These are phyloP conservation scores for Ophiognomonia clavigignenti-juglandacearum DNA, from an alignment of 2,329 filamentous ascomycete species.

Conservation along the genomic window DNA sequence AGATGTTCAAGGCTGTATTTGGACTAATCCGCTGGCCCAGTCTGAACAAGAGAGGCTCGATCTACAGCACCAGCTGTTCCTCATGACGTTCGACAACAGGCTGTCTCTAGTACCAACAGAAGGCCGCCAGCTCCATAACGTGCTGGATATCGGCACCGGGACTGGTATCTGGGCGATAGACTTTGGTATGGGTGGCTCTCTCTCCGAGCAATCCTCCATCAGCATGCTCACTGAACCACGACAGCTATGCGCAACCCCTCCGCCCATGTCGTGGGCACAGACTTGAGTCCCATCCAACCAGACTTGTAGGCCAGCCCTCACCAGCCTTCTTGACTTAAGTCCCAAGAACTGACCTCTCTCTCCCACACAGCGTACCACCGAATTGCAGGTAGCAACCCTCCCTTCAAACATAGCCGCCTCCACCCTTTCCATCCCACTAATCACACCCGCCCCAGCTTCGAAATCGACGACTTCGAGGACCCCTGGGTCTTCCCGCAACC, in stretches of 20 bases:
- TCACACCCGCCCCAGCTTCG: too few species aligned
- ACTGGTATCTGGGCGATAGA: conserved; percentile 48
- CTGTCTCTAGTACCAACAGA: conserved; percentile 41
- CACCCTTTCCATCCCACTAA: too few species aligned
- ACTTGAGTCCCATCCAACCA: conserved; percentile 39
- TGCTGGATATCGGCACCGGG: conserved; percentile 41
- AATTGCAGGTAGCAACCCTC: too few species aligned
- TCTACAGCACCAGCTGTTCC: conserved; percentile 34
- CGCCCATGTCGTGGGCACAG: conserved; percentile 33
- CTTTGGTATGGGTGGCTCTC: conserved; percentile 19
- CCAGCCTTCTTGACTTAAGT: not conserved
- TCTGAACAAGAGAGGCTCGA: conserved; percentile 29
- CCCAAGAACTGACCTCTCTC: too few species aligned
- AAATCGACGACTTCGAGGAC: too few species aligned
- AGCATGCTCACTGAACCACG: not conserved
- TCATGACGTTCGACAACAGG: conserved; percentile 32
- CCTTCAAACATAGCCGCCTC: too few species aligned
- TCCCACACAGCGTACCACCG: too few species aligned
- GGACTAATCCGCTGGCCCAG: not conserved
- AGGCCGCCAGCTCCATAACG: conserved; percentile 30
- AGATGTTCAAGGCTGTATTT: not conserved
- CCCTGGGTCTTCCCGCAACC: too few species aligned
- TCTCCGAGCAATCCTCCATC: not conserved
- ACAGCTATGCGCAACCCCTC: conserved; percentile 33
- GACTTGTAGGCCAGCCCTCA: not conserved